Evolutionary conservation across 805 yeast species (phyloP), one percentile per base, ranked within the genome.

Genomic region (Dipodascopsis uninucleata): DNA sequence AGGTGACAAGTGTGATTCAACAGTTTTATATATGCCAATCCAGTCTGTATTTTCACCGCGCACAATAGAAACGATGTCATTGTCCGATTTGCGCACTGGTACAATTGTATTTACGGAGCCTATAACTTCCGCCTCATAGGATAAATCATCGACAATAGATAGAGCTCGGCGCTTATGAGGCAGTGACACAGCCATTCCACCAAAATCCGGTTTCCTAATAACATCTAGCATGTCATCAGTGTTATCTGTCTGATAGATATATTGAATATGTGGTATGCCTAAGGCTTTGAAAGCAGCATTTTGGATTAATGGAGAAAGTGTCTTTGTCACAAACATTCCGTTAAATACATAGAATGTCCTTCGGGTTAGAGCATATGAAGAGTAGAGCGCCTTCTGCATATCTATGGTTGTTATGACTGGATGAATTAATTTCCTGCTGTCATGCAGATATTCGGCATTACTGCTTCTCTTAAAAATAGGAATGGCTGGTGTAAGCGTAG

Each of bases 171-270:
- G 60, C 62, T 90, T 90, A 60, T 90, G 71, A 2, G 98, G 98
- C 61, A 88, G 89, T 1, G 97, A 90, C 4, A 90, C 85, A 3
- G 95, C 88, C 51, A 85, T 78, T n/a, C 97, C 98, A 33, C 97
- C 97, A 59, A 90, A 82, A 6, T 68, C 60, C 7, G 36, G 42
- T 14, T 42, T 39, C 6, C 31, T 25, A 9, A 36, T 32, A 6
- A 49, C 32, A 5, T 16, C 31, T 12, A 50, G 10, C 22, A 85
- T 89, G 38, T 71, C 72, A 2, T 61, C 60, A 7, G 81, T 85
- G 56, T 78, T 75, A 17, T 70, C 71, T 1, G 95, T 79, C 62
- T 41, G 45, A 36, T 38, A 40, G 16, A 33, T 28, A 10, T 66
- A 75, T 58, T 88, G 86, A 2, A 59, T 55, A 63, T 87, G 81